Base-by-base conservation (phyloP, 441 rosid genomes). In the Jatropha podagrica region DNA sequence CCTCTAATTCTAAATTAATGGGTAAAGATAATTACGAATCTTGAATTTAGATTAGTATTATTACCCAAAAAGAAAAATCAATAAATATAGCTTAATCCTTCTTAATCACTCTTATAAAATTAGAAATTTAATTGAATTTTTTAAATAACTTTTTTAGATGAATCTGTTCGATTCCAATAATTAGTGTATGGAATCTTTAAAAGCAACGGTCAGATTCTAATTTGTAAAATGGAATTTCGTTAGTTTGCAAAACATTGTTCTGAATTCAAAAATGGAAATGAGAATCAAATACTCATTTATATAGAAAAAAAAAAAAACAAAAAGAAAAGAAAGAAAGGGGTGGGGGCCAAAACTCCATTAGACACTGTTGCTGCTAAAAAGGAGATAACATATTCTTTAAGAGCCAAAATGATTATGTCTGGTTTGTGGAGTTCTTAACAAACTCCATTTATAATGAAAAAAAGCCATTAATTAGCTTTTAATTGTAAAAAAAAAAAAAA, bases 321-420 rank as follows among this genome's bases (percentile, higher is more conserved):
- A 12, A 23, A 49, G n/a, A 59, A 3, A 3, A 12, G 32, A 65
- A 20, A 69, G 4, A 15, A 56, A 54, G 32, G 4, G 41, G 61
- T 68, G 87, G 76, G 86, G 83, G 76, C 86, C 85, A 81, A 74
- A 71, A 66, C 56, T 68, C 83, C 87, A 80, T 74, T 76, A 70
- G 56, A 73, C 56, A 65, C 40, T 46, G 65, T 37, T 78, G 78
- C 80, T 72, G 76, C 65, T 48, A 52, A 20, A 59, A 63, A 82
- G 79, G 83, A 83, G 81, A 87, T 82, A 78, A 65, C 76, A 67
- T 74, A 52, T 78, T 83, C 79, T 81, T 83, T 76, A 82, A 69
- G 41, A 77, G 62, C 73, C 70, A 63, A 80, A 80, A 87, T 77
- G 62, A 85, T 87, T 81, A n/a, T 77, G 83, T 80, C 77, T 83